These are phyloP conservation scores for Acacia crassicarpa DNA, from an alignment of 306 rosid genomes.

Conservation along the genomic window DNA sequence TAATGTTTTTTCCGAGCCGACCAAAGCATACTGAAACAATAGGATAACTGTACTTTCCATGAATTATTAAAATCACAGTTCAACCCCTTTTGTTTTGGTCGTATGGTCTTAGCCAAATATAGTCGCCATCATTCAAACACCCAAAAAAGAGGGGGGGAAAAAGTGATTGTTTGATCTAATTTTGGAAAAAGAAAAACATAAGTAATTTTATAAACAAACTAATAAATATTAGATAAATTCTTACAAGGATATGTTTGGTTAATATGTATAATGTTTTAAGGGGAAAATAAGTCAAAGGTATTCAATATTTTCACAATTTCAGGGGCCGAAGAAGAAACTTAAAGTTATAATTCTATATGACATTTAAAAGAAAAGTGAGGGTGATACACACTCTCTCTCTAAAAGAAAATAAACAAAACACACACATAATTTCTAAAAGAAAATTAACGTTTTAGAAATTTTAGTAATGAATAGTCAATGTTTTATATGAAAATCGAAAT, in stretches of 20 bases:
- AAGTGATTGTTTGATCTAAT: not conserved
- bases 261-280: not conserved
- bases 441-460: not conserved
- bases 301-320: not conserved
- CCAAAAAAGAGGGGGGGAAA: not conserved
- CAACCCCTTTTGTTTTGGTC: not conserved
- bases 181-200: not conserved
- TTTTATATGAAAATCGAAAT: not conserved
- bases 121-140: not conserved
- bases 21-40: not conserved
- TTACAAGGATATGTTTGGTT: not conserved
- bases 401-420: not conserved
- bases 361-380: not conserved
- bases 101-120: not conserved
- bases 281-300: not conserved
- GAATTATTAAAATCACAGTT: not conserved
- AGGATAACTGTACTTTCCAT: not conserved
- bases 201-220: not conserved
- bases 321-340: not conserved
- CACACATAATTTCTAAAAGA: not conserved
- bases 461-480: not conserved
- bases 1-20: not conserved
- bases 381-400: not conserved
- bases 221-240: not conserved
- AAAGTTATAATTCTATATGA: not conserved